Base-by-base conservation (phyloP, 2,329 filamentous ascomycete species). In the Arthrobotrys pseudoclavata region DNA sequence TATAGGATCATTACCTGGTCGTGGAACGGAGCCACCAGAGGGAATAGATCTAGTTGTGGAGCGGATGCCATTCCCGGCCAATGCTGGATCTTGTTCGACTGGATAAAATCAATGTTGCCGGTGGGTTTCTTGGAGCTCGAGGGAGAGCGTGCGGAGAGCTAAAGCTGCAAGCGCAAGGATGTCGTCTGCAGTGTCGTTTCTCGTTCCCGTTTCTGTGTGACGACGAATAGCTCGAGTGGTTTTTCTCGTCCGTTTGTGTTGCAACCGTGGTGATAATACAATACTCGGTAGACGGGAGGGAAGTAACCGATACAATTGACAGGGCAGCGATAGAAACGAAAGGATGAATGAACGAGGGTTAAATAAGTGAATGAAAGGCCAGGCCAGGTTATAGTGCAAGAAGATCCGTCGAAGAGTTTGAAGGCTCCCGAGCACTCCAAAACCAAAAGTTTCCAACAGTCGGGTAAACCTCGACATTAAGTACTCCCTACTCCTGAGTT, bases 31-130 rank as follows among this genome's bases (percentile, higher is more conserved):
- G 52, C 52, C 34, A 47, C 55, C 34, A 55, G 45, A 61, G 67
- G 47, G 22, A 77, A 68, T n/a, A 61, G 67, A 69, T 71, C 64
- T 31, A 69, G 15, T 15, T 68, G 67, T 26, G 74, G 52, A 55
- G 66, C 52, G 67, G 74, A 77, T 50, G 67, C 60, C 74, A 77
- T 77, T 45, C n/a, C 66, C 52, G 53, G 20, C 12, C 40, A 45
- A 69, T 20, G 15, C 24, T 22, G 42, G 40, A 37, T 60, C 40
- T 55, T 18, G 31, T 34, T 71, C 57, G 68, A 61, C 34, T 71
- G 68, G 68, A 47, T 71, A 71, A 71, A 69, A 52, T 37, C 47
- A 60, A 60, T 9, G 48, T 24, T 47, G 68, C 26, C 31, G 53
- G 22, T n/a, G 31, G 34, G 5, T 71, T 57, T 20, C 40, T 20